Base-by-base conservation (phyloP, 768 basidiomycete genomes). In the Suillus subluteus region DNA sequence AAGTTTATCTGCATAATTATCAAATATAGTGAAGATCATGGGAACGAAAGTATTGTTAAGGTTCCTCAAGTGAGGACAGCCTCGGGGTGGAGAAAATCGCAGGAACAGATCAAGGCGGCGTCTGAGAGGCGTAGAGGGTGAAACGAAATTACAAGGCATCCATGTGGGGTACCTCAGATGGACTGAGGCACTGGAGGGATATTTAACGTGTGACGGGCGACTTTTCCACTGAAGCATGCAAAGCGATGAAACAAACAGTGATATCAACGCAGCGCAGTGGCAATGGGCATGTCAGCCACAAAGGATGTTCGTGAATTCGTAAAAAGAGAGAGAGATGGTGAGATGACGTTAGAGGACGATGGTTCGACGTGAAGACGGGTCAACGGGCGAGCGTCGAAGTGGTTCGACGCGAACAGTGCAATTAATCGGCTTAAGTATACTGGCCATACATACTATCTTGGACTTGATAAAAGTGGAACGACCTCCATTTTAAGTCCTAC, bases 21-120 rank as follows among this genome's bases (percentile, higher is more conserved):
- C 63, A 56, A 68, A 43, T 23, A 66, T n/a, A 40, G 62, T 44
- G 50, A 66, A 37, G 30, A 56, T 62, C 67, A 66, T 68, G 67
- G 54, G 13, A 54, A 41, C 37, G n/a, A 32, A 16, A 4, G 1
- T 43, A 12, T 30, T 30, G 26, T 9, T 30, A 13, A 18, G 38
- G 40, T 12, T 61, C 40, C 41, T 26, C 40, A 26, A 32, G 40
- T 13, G 26, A 61, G 26, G 59, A 21, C 21, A 48, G 35, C 63
- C 38, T 37, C 55, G 32, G 8, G 23, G 23, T 46, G 63, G 46
- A 48, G 44, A 32, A 50, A 48, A 48, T 23, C 32, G 26, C 15
- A 64, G 37, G 52, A 66, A 26, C 26, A 32, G 11, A 37, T 66
- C 21, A 8, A 61, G 18, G 11, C 18, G 59, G 41, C 41, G 59